Base-by-base conservation (phyloP, 768 basidiomycete species). In the Tulasnella sp. region DNA sequence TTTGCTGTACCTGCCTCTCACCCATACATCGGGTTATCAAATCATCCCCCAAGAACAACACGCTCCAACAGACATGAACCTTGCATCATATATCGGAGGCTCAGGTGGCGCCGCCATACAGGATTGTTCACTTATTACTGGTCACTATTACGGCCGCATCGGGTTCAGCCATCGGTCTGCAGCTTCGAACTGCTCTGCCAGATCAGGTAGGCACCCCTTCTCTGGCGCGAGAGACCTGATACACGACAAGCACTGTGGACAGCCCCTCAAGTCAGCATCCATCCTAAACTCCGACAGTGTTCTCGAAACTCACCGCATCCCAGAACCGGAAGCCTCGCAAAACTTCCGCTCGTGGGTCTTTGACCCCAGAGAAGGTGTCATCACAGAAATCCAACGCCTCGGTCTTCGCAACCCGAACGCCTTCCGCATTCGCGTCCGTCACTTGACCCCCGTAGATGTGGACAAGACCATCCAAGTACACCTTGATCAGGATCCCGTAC, bases 251-350 rank as follows among this genome's bases (percentile, higher is more conserved):
- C 36, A 23, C 52, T 54, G 42, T 34, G 50, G 36, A 49, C 52
- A 32, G 50, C 37, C 50, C 59, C 39, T 32, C 36, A 41, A 57
- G 15, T 23, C 12, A n/a, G 15, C 45, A 15, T 15, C 45, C 9
- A 29, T 32, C 17, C 46, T 25, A 4, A 35, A n/a, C 45, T 42
- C 49, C 42, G 42, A 48, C 23, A 49, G 17, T 37, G 39, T 29
- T 29, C 46, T 31, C 27, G 23, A 45, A 11, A 80, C 91, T 72
- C 67, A 96, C 93, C 70, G 93, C 78, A 68, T 97, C 91, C 94
- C 94, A 99, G 76, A 98, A 99, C 65, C 94, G 76, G 76, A 99
- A 97, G 5, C 94, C 94, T 49, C 94, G 74, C 70, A 96, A 91
- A 58, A 99, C 86, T 75, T 98, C 94, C 60, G 73, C 73, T 71